Conservation (phyloP, 2,329 filamentous ascomycete species). For the Geosmithia morbida region DNA sequence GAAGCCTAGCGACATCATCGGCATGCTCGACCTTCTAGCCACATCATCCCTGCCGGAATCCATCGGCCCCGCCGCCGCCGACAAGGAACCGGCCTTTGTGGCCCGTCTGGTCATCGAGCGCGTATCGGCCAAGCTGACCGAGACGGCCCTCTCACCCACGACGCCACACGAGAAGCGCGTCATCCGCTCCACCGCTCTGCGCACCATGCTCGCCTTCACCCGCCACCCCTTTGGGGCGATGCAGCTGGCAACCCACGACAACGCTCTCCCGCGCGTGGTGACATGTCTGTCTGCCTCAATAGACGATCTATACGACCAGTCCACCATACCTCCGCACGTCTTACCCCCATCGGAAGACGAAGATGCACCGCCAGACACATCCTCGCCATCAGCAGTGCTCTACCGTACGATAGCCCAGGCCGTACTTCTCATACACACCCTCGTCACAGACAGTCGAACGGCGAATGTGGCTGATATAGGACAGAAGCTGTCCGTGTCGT, state of each 20-base stretch:
- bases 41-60: slow-evolving; percentile 49
- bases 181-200: slow-evolving; percentile 31
- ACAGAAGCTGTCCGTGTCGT: slow-evolving; percentile 53
- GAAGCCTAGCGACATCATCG: slow-evolving; percentile 43
- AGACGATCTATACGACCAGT: slow-evolving; percentile 55
- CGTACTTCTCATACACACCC: slow-evolving; percentile 33
- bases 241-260: slow-evolving; percentile 53
- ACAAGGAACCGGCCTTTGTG: slow-evolving; percentile 24
- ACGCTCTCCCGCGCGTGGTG: slow-evolving; percentile 60
- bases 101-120: slow-evolving; percentile 42
- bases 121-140: slow-evolving; percentile 46
- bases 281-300: slow-evolving; percentile 50
- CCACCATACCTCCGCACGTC: slow-evolving; percentile 23
- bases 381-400: slow-evolving; percentile 14
- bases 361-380: slow-evolving; percentile 3
- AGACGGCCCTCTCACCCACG: slow-evolving; percentile 27
- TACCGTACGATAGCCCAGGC: slow-evolving; percentile 32
- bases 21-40: slow-evolving; percentile 50
- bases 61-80: slow-evolving; percentile 44
- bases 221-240: slow-evolving; percentile 45
- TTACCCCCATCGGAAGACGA: slow-evolving; percentile 6
- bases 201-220: slow-evolving; percentile 45
- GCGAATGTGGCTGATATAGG: slow-evolving; percentile 43
- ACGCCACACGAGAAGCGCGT: slow-evolving; percentile 23
- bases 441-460: slow-evolving; percentile 33